Percentiles rank a stretch among this genome's conserved stretches.
These are phyloP conservation scores for Puccinia polysora DNA, from an alignment of 1,284 basidiomycete species.

Conservation along the genomic window DNA sequence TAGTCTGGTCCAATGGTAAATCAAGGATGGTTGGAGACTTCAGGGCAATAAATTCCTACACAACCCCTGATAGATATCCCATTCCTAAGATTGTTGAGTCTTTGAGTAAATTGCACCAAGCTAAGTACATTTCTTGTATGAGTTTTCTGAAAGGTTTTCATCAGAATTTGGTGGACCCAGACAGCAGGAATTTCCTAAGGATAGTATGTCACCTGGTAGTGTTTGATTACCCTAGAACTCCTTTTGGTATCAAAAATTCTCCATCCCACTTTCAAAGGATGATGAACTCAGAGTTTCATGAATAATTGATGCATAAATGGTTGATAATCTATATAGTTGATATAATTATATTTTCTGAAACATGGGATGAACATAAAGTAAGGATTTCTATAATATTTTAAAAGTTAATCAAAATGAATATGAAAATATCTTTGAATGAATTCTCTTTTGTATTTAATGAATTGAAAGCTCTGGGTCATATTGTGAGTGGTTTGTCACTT, in stretches of 20 bases:
- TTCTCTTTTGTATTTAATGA: conserved; percentile 1
- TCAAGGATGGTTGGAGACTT: conserved; percentile 7
- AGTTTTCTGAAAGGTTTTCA: conserved; percentile 12
- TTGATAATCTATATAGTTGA: conserved; percentile 2
- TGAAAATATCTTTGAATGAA: conserved; percentile 5
- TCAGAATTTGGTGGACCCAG: neutral
- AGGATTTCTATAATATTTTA: neutral
- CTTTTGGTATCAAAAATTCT: conserved; percentile 11
- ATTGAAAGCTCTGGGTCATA: conserved; percentile 14
- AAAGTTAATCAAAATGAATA: neutral
- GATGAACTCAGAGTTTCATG: neutral
- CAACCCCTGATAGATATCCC: conserved; percentile 8
- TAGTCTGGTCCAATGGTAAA: conserved; percentile 12
- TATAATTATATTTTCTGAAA: conserved; percentile 14
- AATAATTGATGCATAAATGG: neutral
- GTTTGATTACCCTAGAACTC: neutral
- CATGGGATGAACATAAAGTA: neutral
- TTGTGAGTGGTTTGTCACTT: conserved; percentile 1
- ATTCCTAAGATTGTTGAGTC: neutral
- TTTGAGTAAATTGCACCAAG: neutral
- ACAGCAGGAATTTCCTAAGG: neutral
- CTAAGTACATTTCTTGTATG: neutral
- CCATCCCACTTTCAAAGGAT: conserved; percentile 1
- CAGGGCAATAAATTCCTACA: conserved; percentile 10
- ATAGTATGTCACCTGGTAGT: neutral